Evolutionary conservation across 768 basidiomycete species (phyloP), one percentile per base, ranked within the genome.

Genomic region (Russula ochroleuca): DNA sequence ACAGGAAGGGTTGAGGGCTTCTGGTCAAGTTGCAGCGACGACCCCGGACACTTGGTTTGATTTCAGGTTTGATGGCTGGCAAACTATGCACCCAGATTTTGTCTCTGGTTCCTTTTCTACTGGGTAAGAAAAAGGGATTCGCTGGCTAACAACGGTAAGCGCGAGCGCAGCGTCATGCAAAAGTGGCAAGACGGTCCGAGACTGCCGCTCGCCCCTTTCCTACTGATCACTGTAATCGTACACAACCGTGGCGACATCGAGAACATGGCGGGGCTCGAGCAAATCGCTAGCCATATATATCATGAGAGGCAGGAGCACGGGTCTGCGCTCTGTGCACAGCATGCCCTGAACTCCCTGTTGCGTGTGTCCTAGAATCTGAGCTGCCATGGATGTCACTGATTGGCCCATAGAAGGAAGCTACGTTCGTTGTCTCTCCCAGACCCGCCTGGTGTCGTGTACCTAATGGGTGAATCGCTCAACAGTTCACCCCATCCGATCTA

Each of bases 311-410:
- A 94, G 73, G 82, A 92, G 71, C 67, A 75, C 61, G 90, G 89
- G 25, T 91, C 90, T 2, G 89, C 89, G 83, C 81, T 93, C 35
- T 94, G 92, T 72, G 92, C 91, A 14, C 91, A 93, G 71, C 90
- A 94, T 75, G 90, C 92, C 9, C 78, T 94, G 37, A 94, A 93
- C 72, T 83, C 83, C 19, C 78, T 94, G 21, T 78, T 93, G 35
- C 91, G 91, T 92, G 69, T 66, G 87, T 80, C 45, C n/a, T 21
- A 53, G 31, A 41, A 57, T 43, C 49, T 41, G 35, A 53, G 57
- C 55, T 60, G 52, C 40, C 28, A 25, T 58, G 55, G 35, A 40
- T 68, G 15, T 70, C 33, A 21, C 43, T 58, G 50, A 64, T 61
- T 48, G 31, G 17, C 58, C 41, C 28, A 10, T 70, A 82, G 80